Conservation (phyloP, 1,139 yeast genomes). For the Arxiozyma bovina region DNA sequence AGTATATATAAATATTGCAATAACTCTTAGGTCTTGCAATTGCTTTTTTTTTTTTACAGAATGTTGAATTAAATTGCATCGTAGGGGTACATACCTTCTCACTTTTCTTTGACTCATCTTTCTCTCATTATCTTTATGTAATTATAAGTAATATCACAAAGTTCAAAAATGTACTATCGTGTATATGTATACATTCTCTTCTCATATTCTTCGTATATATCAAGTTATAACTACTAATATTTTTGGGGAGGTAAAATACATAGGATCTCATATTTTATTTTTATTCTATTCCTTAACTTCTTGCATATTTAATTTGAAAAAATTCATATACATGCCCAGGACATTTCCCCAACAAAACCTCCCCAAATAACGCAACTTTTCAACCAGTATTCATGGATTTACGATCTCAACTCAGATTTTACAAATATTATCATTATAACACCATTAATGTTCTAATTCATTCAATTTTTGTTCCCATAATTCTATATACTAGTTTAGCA, state of each 20-base stretch:
- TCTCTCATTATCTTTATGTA: not conserved
- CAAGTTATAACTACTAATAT: not conserved
- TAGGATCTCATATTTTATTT: no score
- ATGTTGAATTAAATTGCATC: no score
- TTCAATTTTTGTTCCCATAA: conserved; percentile 68
- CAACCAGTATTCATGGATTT: conserved; percentile 36
- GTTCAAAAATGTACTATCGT: not conserved
- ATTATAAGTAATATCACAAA: no score
- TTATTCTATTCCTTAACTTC: not conserved
- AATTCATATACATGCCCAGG: no score
- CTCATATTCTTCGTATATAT: not conserved
- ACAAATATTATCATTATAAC: conserved; percentile 74
- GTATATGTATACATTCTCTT: no score
- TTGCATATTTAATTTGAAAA: no score
- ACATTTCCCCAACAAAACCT: not conserved
- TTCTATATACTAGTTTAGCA: conserved; percentile 43
- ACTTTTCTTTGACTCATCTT: not conserved
- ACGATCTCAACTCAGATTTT: conserved; percentile 64
- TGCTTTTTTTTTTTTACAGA: no score
- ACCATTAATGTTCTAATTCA: conserved; percentile 68
- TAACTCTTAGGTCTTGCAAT: not conserved
- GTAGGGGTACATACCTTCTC: not conserved
- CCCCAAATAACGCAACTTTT: not conserved
- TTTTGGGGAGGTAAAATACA: not conserved
- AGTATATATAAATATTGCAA: no score